These are phyloP conservation scores for Suillus subaureus DNA, from an alignment of 768 basidiomycete species.

Conservation along the genomic window DNA sequence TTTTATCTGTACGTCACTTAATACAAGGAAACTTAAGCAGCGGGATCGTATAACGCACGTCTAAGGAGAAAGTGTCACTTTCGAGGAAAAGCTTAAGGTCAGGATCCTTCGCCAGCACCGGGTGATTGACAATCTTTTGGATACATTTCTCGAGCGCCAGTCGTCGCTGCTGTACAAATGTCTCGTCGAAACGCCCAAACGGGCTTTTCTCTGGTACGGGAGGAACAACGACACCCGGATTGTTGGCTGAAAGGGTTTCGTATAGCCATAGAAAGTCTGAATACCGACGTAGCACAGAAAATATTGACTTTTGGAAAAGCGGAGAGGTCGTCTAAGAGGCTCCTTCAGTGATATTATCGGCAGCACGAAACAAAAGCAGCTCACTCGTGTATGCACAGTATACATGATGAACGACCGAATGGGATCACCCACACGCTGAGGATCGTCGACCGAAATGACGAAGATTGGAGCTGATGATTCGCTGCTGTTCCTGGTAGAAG, in stretches of 20 bases:
- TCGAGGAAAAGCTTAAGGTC: constrained; percentile 92
- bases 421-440: constrained; percentile 95
- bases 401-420: constrained; percentile 95
- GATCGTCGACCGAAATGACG: constrained; percentile 91
- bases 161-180: constrained; percentile 87
- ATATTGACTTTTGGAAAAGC: constrained; percentile 76
- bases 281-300: constrained; percentile 95
- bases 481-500: constrained; percentile 30
- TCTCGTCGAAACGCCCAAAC: constrained; percentile 90
- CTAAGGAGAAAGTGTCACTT: constrained; percentile 87
- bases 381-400: constrained; percentile 87
- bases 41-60: constrained; percentile 55
- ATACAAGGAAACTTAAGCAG: background rate
- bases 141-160: constrained; percentile 87
- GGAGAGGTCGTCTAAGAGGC: constrained; percentile 78
- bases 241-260: constrained; percentile 84
- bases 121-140: constrained; percentile 91
- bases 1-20: constrained; percentile 64
- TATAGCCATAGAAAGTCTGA: constrained; percentile 98
- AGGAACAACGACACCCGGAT: constrained; percentile 96
- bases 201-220: constrained; percentile 95
- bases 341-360: background rate
- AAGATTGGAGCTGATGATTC: constrained; percentile 71
- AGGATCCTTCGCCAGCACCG: constrained; percentile 82
- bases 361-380: constrained; percentile 21